Evolutionary conservation across 495 filamentous ascomycete genomes (phyloP).

Genomic region (Thermothielavioides terrestris): DNA sequence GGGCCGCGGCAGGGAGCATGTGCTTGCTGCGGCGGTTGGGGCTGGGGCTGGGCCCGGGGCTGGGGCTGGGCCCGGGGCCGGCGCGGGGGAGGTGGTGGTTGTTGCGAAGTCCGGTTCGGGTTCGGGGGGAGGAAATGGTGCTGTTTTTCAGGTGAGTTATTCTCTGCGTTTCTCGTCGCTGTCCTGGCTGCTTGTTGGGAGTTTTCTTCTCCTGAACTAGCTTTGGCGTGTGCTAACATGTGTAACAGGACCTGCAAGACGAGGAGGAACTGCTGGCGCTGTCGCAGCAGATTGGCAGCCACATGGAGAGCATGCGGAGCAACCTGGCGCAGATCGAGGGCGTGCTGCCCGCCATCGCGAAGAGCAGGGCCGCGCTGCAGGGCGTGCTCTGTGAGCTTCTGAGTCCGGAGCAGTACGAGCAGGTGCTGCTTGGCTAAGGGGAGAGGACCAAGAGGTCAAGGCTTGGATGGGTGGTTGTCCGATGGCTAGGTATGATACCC

Average conservation of each 20-base stretch:
- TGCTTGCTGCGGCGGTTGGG: slow-evolving; percentile 29
- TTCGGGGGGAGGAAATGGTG: slow-evolving; percentile 11
- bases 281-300: slow-evolving; percentile 35
- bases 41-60: slow-evolving; percentile 26
- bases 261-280: slow-evolving; percentile 31
- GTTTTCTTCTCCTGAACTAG: too few relatives aligned
- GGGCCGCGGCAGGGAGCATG: slow-evolving; percentile 31
- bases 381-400: slow-evolving; percentile 34
- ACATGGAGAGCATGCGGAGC: slow-evolving; percentile 51
- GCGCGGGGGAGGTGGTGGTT: slow-evolving; percentile 11
- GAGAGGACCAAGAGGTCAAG: too few relatives aligned
- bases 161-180: neutral
- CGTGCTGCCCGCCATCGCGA: slow-evolving; percentile 33
- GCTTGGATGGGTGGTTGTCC: slow-evolving; percentile 2
- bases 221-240: neutral
- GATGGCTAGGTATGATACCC: slow-evolving; percentile 14
- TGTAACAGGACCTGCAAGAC: slow-evolving; percentile 19
- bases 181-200: neutral
- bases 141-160: slow-evolving; percentile 26
- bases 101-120: slow-evolving; percentile 12
- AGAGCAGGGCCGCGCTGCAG: slow-evolving; percentile 36
- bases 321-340: slow-evolving; percentile 46
- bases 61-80: slow-evolving; percentile 7
- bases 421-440: slow-evolving; percentile 33
- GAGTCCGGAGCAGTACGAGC: slow-evolving; percentile 38